Conservation (phyloP, 1,284 basidiomycete species). For the Mycosarcoma maydis region DNA sequence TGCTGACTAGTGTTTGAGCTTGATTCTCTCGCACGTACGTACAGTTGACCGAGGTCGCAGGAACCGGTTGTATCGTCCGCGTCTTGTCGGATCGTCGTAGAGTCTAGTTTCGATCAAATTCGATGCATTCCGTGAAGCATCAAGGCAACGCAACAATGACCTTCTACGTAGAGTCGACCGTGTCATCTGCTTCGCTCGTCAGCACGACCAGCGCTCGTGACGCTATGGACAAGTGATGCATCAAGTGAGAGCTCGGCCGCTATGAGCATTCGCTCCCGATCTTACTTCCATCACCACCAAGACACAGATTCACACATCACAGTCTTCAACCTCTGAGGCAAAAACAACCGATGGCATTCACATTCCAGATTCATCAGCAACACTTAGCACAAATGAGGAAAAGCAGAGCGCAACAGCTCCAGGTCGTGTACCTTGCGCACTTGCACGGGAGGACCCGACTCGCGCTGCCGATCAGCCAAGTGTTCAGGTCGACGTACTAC, state of each 20-base stretch:
- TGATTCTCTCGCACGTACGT: too few species aligned
- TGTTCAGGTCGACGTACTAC: conserved; percentile 26
- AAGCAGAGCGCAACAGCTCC: conserved; percentile 14
- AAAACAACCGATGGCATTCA: background rate
- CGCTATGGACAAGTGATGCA: too few species aligned
- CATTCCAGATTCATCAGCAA: background rate
- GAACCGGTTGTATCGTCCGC: conserved; percentile 94
- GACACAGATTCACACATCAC: background rate
- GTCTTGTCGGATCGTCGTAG: conserved; percentile 84
- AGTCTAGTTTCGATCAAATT: conserved; percentile 7
- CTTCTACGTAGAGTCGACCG: too few species aligned
- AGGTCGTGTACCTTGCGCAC: conserved; percentile 24
- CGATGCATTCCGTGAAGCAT: too few species aligned
- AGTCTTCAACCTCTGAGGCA: background rate
- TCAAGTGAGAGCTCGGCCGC: too few species aligned
- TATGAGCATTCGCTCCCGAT: too few species aligned
- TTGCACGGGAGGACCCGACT: conserved; percentile 1
- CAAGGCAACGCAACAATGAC: too few species aligned
- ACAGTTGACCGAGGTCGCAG: conserved; percentile 92
- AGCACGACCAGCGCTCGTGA: too few species aligned
- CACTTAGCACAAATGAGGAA: conserved; percentile 32
- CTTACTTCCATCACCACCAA: too few species aligned
- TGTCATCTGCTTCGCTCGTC: too few species aligned
- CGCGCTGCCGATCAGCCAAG: background rate
- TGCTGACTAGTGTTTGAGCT: background rate